Percentiles rank a stretch among this genome's conserved stretches.
Conservation (phyloP, 2,329 filamentous ascomycete species). For the Microdochium bolleyi region DNA sequence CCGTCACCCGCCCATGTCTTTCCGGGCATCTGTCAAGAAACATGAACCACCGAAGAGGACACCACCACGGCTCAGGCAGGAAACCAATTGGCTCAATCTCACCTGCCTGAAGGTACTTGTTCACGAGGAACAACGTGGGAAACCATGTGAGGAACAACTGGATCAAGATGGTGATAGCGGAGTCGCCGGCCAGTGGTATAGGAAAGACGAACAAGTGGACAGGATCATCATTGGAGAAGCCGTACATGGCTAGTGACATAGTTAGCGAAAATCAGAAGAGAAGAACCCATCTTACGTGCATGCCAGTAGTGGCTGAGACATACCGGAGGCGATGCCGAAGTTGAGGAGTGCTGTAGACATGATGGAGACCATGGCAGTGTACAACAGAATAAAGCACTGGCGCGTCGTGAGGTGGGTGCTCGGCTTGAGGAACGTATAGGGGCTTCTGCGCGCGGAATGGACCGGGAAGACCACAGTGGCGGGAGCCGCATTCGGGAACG, state of each 20-base stretch:
- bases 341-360: constrained; percentile 41
- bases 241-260: constrained; percentile 33
- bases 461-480: too few species aligned
- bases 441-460: too few species aligned
- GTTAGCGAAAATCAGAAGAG: background rate
- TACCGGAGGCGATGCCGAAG: constrained; percentile 44
- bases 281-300: background rate
- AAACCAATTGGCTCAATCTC: constrained; percentile 39
- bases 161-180: constrained; percentile 40
- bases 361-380: constrained; percentile 37
- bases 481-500: too few species aligned
- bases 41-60: constrained; percentile 32
- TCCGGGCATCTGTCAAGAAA: constrained; percentile 23
- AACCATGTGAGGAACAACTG: constrained; percentile 44
- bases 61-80: constrained; percentile 23
- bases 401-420: constrained; percentile 10
- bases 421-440: background rate
- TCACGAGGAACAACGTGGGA: constrained; percentile 36
- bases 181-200: constrained; percentile 42
- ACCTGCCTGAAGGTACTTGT: constrained; percentile 33
- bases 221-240: constrained; percentile 20
- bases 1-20: constrained; percentile 9
- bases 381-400: constrained; percentile 40
- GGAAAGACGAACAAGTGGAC: constrained; percentile 41
- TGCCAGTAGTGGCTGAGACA: constrained; percentile 3